Conservation (phyloP, 1,284 basidiomycete genomes). For the Cerioporus squamosus region DNA sequence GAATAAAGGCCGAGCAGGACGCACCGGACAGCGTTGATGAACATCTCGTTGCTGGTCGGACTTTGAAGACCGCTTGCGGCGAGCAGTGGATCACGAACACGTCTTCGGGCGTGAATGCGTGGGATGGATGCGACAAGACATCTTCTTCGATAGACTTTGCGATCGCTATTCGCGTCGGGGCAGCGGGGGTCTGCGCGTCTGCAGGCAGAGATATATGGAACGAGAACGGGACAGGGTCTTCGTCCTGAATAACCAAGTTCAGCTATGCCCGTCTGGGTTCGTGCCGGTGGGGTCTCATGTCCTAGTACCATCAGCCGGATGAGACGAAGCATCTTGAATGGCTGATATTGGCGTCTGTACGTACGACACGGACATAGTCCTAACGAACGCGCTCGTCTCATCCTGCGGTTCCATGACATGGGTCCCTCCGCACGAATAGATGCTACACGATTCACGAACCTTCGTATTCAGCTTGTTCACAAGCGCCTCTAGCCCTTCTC, state of each 20-base stretch:
- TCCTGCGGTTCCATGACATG: background rate
- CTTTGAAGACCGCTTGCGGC: constrained; percentile 95
- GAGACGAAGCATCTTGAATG: no score
- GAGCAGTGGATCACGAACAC: constrained; percentile 87
- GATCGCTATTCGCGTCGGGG: constrained; percentile 80
- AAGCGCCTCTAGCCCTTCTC: constrained; percentile 83
- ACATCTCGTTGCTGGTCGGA: constrained; percentile 92
- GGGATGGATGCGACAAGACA: constrained; percentile 72
- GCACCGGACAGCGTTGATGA: constrained; percentile 88
- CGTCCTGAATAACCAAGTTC: constrained; percentile 49
- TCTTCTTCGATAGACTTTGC: constrained; percentile 82
- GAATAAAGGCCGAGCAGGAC: constrained; percentile 20
- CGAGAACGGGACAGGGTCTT: constrained; percentile 88
- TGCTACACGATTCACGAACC: constrained; percentile 45
- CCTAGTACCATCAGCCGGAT: no score
- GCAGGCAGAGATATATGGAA: constrained; percentile 82
- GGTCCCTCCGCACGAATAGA: background rate
- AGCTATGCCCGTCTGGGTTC: background rate
- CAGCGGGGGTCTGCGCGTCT: constrained; percentile 52
- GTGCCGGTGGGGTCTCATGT: background rate
- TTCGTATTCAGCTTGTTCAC: constrained; percentile 84
- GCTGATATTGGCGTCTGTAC: no score
- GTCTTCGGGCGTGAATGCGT: constrained; percentile 84
- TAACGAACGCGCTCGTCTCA: background rate
- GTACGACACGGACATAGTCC: background rate